Evolutionary conservation across 495 filamentous ascomycete species (phyloP).

Genomic region (Penicillium arizonense): DNA sequence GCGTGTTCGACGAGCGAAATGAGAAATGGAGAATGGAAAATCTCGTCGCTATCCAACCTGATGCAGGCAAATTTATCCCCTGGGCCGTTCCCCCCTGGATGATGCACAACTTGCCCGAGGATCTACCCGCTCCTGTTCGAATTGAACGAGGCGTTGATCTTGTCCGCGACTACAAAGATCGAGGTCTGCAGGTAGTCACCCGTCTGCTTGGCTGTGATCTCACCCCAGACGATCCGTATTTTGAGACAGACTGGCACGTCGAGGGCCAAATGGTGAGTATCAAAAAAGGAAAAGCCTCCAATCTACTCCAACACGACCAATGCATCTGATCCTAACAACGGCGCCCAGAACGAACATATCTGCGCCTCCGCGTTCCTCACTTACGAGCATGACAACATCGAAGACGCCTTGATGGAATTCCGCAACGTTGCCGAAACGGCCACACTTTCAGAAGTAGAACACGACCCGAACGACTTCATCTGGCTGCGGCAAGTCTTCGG

Average conservation of each 20-base stretch:
- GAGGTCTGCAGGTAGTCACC: conserved; percentile 39
- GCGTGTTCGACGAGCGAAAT: conserved; percentile 23
- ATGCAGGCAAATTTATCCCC: conserved; percentile 28
- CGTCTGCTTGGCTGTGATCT: conserved; percentile 36
- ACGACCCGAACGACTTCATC: conserved; percentile 24
- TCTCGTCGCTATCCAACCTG: conserved; percentile 26
- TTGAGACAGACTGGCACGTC: conserved; percentile 39
- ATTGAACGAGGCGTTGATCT: conserved; percentile 29
- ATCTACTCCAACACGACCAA: neutral
- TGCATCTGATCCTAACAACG: neutral
- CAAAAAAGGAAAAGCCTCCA: neutral
- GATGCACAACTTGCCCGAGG: conserved; percentile 23
- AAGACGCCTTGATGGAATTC: conserved; percentile 18
- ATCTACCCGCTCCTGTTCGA: conserved; percentile 20
- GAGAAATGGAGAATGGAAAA: conserved; percentile 28
- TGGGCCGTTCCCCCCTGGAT: conserved; percentile 31
- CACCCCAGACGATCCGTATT: conserved; percentile 28
- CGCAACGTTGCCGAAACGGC: conserved; percentile 29
- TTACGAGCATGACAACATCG: conserved; percentile 27
- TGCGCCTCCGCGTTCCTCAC: conserved; percentile 30
- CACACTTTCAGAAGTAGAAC: conserved; percentile 28
- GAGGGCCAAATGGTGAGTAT: conserved; percentile 35
- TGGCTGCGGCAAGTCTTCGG: conserved; percentile 37
- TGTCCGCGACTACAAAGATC: conserved; percentile 36
- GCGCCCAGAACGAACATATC: conserved; percentile 39